Evolutionary conservation across 768 basidiomycete genomes (phyloP).

Genomic region (Trametes gibbosa): DNA sequence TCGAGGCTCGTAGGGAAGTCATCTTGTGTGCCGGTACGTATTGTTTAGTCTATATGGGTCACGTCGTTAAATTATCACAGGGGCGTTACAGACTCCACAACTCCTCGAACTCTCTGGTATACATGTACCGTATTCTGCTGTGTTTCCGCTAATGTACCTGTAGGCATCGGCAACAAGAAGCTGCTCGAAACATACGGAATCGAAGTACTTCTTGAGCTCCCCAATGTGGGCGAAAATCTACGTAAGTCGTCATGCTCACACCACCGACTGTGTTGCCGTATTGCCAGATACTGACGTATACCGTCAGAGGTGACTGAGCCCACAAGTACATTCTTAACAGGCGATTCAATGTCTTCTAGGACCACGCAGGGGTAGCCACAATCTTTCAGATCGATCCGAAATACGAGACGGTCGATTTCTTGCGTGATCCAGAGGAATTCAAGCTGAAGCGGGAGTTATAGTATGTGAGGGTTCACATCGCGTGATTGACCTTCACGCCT

Average conservation of each 20-base stretch:
- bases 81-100: constrained; percentile 6
- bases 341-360: not conserved
- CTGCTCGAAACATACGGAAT: constrained; percentile 7
- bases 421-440: not conserved
- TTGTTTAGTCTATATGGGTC: not conserved
- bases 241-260: not conserved
- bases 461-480: not conserved
- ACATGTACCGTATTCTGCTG: not conserved
- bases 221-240: constrained; percentile 9
- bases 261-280: no score
- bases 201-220: not conserved
- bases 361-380: not conserved
- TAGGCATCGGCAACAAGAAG: constrained; percentile 6
- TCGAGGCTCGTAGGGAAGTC: constrained; percentile 3
- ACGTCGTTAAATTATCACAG: not conserved
- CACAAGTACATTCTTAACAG: not conserved
- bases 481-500: no score
- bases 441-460: constrained; percentile 1
- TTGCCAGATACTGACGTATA: no score
- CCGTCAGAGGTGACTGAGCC: not conserved
- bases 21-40: constrained; percentile 8
- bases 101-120: constrained; percentile 10
- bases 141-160: not conserved
- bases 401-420: constrained; percentile 3
- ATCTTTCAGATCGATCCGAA: constrained; percentile 3